phyloP scores from a whole-genome alignment of 345 rosid species.

The Firmiana major region DNA sequence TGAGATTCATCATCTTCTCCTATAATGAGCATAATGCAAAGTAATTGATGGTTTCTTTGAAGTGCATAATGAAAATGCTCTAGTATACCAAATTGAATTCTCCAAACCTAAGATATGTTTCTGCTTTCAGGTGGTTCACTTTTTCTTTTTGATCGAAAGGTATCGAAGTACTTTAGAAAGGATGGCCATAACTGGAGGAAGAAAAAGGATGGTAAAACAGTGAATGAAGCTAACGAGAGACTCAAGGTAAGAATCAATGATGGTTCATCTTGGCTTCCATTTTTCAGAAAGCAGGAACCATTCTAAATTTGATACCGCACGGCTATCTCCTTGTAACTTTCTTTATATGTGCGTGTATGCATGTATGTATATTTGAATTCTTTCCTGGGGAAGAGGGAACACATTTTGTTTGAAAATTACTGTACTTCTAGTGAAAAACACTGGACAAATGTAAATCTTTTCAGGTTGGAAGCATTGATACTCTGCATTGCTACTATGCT shows the following conservation, averaged over 20 bases:
- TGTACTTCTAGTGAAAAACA: neutral
- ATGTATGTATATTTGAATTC: too few species aligned
- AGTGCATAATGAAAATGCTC: neutral
- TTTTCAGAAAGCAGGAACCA: neutral
- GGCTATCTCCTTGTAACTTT: neutral
- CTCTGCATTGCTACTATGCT: constrained; percentile 94
- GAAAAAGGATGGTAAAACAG: constrained; percentile 89
- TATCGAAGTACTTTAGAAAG: constrained; percentile 85
- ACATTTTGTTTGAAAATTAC: neutral
- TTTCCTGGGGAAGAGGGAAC: neutral
- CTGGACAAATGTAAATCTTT: constrained; percentile 10
- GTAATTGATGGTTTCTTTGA: neutral
- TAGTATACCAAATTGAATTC: neutral
- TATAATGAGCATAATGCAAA: too few species aligned
- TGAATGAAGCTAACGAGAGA: constrained; percentile 93
- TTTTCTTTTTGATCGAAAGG: constrained; percentile 84
- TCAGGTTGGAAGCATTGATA: constrained; percentile 90
- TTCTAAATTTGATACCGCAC: neutral
- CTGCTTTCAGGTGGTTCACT: constrained; percentile 77
- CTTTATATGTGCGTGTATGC: too few species aligned
- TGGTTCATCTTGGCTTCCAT: constrained; percentile 3
- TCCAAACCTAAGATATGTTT: neutral
- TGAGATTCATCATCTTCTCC: too few species aligned
- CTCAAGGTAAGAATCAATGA: constrained; percentile 56
- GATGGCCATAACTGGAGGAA: constrained; percentile 97